Percentiles rank a stretch among this genome's conserved stretches.
Evolutionary conservation across 2,329 filamentous ascomycete species (phyloP).

Genomic region (Exserohilum turcica): DNA sequence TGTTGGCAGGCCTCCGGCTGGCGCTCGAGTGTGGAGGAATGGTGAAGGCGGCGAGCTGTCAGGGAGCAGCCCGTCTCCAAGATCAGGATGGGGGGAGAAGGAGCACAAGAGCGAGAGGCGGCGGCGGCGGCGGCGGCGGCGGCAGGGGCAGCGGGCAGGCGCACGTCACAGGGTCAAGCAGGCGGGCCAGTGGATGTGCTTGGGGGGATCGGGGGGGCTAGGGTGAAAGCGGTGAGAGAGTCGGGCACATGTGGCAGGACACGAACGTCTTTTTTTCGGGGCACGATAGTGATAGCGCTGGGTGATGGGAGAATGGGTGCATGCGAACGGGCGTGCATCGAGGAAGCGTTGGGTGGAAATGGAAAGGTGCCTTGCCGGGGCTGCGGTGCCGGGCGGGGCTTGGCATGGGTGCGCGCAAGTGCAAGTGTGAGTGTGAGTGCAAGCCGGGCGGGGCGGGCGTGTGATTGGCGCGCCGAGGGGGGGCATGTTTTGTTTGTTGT

Average conservation of each 20-base stretch:
- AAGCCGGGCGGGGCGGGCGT: too few relatives aligned
- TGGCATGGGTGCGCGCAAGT: too few relatives aligned
- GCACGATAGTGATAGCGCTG: constrained; percentile 32
- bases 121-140: too few relatives aligned
- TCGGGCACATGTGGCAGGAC: constrained; percentile 42
- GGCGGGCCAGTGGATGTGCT: constrained; percentile 19
- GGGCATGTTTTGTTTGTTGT: too few relatives aligned
- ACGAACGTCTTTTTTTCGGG: constrained; percentile 17
- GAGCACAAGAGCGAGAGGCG: constrained; percentile 32
- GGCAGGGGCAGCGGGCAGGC: too few relatives aligned
- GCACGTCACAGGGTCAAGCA: constrained; percentile 43
- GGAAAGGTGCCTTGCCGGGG: too few relatives aligned
- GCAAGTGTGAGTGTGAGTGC: too few relatives aligned
- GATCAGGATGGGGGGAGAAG: constrained; percentile 28
- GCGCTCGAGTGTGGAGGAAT: constrained; percentile 77
- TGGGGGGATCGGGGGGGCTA: constrained; percentile 21
- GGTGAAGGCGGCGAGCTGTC: constrained; percentile 72
- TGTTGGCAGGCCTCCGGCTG: constrained; percentile 75
- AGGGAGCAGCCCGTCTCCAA: constrained; percentile 48
- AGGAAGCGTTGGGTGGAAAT: too few relatives aligned
- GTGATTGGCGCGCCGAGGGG: too few relatives aligned
- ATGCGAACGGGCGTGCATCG: constrained; percentile 18
- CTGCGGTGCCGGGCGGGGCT: too few relatives aligned
- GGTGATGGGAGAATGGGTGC: constrained; percentile 35
- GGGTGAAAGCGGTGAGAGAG: constrained; percentile 37